Percentiles rank a stretch among this genome's conserved stretches.
phyloP scores from a whole-genome alignment of 2,329 filamentous ascomycete genomes.

The Aureobasidium sp. region DNA sequence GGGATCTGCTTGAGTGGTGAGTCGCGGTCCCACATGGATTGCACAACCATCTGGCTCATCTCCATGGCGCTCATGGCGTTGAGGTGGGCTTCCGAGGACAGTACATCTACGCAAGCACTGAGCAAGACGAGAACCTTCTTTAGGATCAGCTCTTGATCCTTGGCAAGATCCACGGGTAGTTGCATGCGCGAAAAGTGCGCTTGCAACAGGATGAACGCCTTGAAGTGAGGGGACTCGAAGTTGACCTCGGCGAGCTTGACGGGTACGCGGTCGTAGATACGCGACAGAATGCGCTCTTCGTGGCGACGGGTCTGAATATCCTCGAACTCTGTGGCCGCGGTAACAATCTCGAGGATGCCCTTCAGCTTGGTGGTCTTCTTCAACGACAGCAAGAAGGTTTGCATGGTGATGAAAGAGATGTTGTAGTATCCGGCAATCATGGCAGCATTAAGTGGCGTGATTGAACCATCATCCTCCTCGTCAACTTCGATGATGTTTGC shows the following conservation, averaged over 20 bases:
- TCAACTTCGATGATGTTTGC: constrained; percentile 95
- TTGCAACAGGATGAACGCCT: constrained; percentile 93
- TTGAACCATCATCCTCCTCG: constrained; percentile 76
- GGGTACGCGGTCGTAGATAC: constrained; percentile 88
- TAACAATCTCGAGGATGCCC: constrained; percentile 92
- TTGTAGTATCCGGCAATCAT: constrained; percentile 99
- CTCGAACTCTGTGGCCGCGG: constrained; percentile 94
- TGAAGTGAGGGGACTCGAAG: constrained; percentile 95
- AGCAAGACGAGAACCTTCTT: constrained; percentile 79
- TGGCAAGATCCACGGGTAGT: constrained; percentile 86
- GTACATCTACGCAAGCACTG: constrained; percentile 86
- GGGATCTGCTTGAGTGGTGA: constrained; percentile 96
- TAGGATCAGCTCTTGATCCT: constrained; percentile 86
- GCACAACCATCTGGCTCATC: constrained; percentile 97
- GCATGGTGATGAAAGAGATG: constrained; percentile 98
- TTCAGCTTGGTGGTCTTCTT: constrained; percentile 88
- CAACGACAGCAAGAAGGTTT: constrained; percentile 90
- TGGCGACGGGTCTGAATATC: constrained; percentile 88
- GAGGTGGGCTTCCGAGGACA: constrained; percentile 90
- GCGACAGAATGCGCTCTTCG: constrained; percentile 77
- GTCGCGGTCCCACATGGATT: constrained; percentile 98
- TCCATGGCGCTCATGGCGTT: constrained; percentile 99
- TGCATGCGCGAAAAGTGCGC: constrained; percentile 98
- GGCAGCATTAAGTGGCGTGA: constrained; percentile 85
- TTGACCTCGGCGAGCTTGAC: constrained; percentile 87